These are phyloP conservation scores for Agaricus sinodeliciosus DNA, from an alignment of 768 basidiomycete genomes.

Conservation along the genomic window DNA sequence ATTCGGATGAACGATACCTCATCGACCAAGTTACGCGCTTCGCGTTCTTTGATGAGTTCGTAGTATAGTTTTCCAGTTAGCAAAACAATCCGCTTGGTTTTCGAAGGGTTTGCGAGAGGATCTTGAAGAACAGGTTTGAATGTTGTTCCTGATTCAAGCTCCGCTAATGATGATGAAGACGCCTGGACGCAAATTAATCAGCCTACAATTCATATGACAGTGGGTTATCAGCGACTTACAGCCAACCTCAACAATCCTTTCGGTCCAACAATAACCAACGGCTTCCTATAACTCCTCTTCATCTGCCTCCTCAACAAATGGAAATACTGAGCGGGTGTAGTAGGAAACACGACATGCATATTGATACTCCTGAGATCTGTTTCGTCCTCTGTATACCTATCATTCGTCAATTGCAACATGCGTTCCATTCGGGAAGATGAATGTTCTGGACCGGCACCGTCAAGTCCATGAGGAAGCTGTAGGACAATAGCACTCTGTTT, in stretches of 20 bases:
- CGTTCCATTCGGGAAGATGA: conserved; percentile 85
- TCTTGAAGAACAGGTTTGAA: conserved; percentile 71
- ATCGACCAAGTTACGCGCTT: conserved; percentile 37
- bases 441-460: conserved; percentile 92
- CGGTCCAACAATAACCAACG: conserved; percentile 77
- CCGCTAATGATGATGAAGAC: conserved; percentile 61
- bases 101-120: conserved; percentile 24
- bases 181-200: conserved; percentile 36
- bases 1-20: conserved; percentile 66
- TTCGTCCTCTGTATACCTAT: conserved; percentile 37
- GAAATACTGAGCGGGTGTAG: conserved; percentile 90
- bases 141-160: conserved; percentile 48
- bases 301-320: conserved; percentile 87
- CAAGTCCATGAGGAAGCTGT: conserved; percentile 83
- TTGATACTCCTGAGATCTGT: conserved; percentile 53
- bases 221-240: conserved; percentile 50
- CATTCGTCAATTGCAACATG: conserved; percentile 89
- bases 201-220: conserved; percentile 40
- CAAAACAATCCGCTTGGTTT: conserved; percentile 61
- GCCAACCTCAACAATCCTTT: conserved; percentile 42
- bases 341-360: conserved; percentile 81
- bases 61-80: conserved; percentile 86
- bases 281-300: conserved; percentile 79
- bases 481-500: conserved; percentile 86
- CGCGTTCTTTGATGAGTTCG: conserved; percentile 70